Evolutionary conservation across 1,139 yeast species (phyloP), one percentile per base, ranked within the genome.

Genomic region (Pichia sp.): DNA sequence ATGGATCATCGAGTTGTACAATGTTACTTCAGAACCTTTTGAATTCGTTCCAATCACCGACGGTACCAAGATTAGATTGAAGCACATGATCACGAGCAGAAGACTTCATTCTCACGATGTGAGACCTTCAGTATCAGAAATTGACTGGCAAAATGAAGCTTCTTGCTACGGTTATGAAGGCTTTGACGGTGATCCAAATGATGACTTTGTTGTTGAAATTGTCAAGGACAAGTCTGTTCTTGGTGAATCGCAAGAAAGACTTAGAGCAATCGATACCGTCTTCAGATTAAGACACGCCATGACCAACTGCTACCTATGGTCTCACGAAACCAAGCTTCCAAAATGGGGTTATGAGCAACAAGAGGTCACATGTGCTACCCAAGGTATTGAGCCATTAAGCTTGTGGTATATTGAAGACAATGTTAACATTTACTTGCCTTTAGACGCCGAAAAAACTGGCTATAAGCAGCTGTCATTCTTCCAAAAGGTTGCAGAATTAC

Each of bases 271-370:
- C 56, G 85, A 88, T 54, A 86, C 98, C 47, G 78, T 88, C 57
- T 88, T 95, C 78, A 81, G 95, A 72, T 80, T 95, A 62, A 84
- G 82, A 70, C 99, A 95, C 69, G 90, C 95, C 51, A 82, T 88
- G 85, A 79, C 93, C 43, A 97, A 97, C 52, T 84, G 96, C 72
- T 85, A 87, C 67, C 76, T 95, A 65, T 93, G 92, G 72, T 89
- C 98, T 31, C 90, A 89, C 68, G 84, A 81, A 59, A 85, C 82
- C 52, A 89, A 88, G 71, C 81, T 93, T 63, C 99, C 99, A 56
- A 85, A 84, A 56, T 93, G 98, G 97, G 99, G 93, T 3, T 90
- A 87, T 66, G 95, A 87, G 64, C 99, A 95, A 74, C 97, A 90
- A 72, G 99, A 93, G 75, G 99, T 95, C 50, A 85, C 97, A 10